phyloP scores from a whole-genome alignment of 305 asterid genomes.

The Fraxinus angustifolia region DNA sequence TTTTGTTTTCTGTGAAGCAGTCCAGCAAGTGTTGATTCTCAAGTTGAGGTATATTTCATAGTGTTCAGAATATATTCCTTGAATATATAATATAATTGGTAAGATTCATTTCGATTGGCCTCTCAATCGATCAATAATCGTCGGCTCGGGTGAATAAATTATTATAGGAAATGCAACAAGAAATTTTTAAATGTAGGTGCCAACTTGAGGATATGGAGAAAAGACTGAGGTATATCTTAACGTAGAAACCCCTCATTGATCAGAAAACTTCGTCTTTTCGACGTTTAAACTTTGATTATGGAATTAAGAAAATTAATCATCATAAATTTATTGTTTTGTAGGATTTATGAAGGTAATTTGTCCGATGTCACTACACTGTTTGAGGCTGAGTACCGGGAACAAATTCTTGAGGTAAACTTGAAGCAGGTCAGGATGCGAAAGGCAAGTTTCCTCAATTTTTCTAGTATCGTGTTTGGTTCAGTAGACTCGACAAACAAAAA shows the following conservation, averaged over 20 bases:
- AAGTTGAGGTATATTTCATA: constrained; percentile 49
- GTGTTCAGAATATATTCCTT: neutral
- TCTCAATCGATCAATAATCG: neutral
- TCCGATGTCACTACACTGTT: constrained; percentile 48
- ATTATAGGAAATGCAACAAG: constrained; percentile 70
- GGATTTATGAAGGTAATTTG: constrained; percentile 66
- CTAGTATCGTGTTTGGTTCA: neutral
- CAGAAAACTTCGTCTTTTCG: neutral
- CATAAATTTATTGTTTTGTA: constrained; percentile 3
- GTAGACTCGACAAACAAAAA: neutral
- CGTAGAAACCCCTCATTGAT: neutral
- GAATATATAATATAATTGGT: neutral
- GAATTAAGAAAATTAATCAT: neutral
- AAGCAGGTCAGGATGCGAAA: constrained; percentile 58
- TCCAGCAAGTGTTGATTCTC: constrained; percentile 61
- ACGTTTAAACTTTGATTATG: neutral
- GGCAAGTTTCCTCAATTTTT: constrained; percentile 31
- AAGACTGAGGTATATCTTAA: constrained; percentile 45
- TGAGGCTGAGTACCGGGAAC: constrained; percentile 77
- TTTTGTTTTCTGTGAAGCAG: constrained; percentile 33
- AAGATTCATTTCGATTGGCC: neutral
- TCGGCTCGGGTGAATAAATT: neutral
- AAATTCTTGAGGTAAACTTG: constrained; percentile 59
- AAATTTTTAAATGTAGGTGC: constrained; percentile 52
- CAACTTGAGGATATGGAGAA: constrained; percentile 69